Percentiles rank a stretch among this genome's conserved stretches.
These are phyloP conservation scores for Alternaria triticina DNA, from an alignment of 2,329 filamentous ascomycete genomes.

Conservation along the genomic window DNA sequence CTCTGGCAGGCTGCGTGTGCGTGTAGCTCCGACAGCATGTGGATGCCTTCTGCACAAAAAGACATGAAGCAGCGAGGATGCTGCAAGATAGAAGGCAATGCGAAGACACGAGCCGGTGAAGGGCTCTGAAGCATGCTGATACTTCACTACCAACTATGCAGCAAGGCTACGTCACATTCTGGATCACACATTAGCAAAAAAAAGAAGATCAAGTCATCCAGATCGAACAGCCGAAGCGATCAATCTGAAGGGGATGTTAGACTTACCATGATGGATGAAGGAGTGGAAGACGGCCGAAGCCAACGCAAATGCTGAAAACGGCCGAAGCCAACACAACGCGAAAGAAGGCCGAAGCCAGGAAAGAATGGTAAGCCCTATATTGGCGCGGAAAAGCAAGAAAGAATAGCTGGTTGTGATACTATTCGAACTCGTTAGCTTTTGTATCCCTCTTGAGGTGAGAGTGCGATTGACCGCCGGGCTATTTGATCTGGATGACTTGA, in stretches of 20 bases:
- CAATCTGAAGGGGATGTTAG: neutral
- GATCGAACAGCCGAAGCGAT: neutral
- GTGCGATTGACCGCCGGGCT: neutral
- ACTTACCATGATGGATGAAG: neutral
- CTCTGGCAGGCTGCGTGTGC: neutral
- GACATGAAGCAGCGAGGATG: neutral
- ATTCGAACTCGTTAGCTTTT: slow-evolving; percentile 1
- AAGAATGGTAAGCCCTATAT: neutral
- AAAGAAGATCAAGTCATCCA: neutral
- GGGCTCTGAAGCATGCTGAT: neutral
- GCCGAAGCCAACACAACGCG: neutral
- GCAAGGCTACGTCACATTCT: neutral
- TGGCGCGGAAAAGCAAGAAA: neutral
- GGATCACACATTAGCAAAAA: neutral
- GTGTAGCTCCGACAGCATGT: neutral
- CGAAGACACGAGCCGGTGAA: neutral
- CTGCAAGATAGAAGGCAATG: neutral
- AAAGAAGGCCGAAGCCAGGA: neutral
- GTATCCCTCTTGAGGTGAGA: neutral
- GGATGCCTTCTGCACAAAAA: neutral
- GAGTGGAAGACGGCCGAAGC: neutral
- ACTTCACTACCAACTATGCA: neutral
- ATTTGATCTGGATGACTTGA: slow-evolving; percentile 3
- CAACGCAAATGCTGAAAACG: too few species aligned
- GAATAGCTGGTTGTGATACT: neutral